Conservation (phyloP, 768 basidiomycete genomes). For the Cubamyces sp. region DNA sequence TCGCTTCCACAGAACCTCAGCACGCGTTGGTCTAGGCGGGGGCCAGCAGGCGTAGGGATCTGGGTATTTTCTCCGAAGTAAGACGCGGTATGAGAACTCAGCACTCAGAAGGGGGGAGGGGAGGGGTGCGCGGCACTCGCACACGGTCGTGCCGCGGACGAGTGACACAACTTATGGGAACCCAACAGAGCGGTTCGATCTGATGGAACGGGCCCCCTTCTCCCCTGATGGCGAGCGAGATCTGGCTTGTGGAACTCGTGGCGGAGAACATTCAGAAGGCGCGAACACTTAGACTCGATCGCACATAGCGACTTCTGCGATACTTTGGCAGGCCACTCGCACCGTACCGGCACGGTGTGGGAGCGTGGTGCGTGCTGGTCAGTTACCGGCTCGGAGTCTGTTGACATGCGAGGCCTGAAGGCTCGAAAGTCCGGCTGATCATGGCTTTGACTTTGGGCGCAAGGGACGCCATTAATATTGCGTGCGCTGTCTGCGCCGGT, state of each 20-base stretch:
- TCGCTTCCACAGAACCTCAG: slow-evolving; percentile 17
- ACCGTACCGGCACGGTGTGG: slow-evolving; percentile 2
- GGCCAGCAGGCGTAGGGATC: slow-evolving; percentile 4
- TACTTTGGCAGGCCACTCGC: background rate
- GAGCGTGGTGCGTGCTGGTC: background rate
- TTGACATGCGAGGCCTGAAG: too few relatives aligned
- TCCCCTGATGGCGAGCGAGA: slow-evolving; percentile 17
- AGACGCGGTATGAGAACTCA: background rate
- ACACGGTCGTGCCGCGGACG: slow-evolving; percentile 1
- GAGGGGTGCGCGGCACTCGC: too few relatives aligned
- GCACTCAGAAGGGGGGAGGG: background rate
- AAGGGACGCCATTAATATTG: background rate
- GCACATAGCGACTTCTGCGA: background rate
- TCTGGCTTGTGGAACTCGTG: slow-evolving; percentile 12
- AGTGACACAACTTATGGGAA: slow-evolving; percentile 1
- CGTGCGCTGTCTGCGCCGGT: background rate
- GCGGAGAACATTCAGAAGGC: slow-evolving; percentile 1
- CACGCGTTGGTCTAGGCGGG: slow-evolving; percentile 22
- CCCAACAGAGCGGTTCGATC: slow-evolving; percentile 13
- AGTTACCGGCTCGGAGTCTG: background rate
- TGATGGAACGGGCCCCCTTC: slow-evolving; percentile 14
- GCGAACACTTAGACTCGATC: slow-evolving; percentile 14
- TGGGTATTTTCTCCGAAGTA: slow-evolving; percentile 8
- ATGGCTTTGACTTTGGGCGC: background rate
- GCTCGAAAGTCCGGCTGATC: too few relatives aligned